Percentiles rank a stretch among this genome's conserved stretches.
phyloP scores from a whole-genome alignment of 495 filamentous ascomycete species.

The Neurospora sp. region DNA sequence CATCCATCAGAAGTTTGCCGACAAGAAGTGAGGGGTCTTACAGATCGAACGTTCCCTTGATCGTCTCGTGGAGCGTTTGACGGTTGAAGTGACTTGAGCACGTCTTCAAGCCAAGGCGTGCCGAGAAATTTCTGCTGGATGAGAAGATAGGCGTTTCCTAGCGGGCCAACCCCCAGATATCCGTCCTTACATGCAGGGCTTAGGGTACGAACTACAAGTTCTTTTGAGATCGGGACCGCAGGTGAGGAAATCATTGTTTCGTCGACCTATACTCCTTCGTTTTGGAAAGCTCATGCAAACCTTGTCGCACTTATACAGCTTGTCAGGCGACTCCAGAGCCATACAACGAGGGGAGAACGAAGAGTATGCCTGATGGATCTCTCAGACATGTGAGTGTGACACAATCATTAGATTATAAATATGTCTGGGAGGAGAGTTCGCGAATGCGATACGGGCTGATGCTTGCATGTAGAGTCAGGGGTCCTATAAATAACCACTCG shows the following conservation, averaged over 20 bases:
- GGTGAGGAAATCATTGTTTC: not conserved
- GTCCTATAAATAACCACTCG: not conserved
- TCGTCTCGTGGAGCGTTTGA: not conserved
- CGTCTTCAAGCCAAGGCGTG: not conserved
- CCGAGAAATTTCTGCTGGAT: not conserved
- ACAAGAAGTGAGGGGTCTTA: slow-evolving; percentile 24
- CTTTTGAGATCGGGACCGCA: not conserved
- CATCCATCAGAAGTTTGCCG: slow-evolving; percentile 55
- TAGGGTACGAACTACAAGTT: not conserved
- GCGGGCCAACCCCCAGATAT: not conserved
- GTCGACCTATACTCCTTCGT: not conserved
- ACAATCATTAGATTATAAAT: not conserved
- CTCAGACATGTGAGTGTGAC: not conserved
- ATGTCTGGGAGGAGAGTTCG: not conserved
- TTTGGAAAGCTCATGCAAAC: not conserved
- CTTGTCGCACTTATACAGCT: not conserved
- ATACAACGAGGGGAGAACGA: not conserved
- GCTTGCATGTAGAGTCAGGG: not conserved
- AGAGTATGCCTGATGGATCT: not conserved
- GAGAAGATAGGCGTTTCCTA: not conserved
- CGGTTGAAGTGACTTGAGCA: not conserved
- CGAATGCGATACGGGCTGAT: not conserved
- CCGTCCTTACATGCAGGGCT: not conserved
- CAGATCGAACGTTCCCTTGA: not conserved
- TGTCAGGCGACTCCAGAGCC: not conserved